These are phyloP conservation scores for Verticillium zaregamsianum DNA, from an alignment of 2,329 filamentous ascomycete genomes.

Conservation along the genomic window DNA sequence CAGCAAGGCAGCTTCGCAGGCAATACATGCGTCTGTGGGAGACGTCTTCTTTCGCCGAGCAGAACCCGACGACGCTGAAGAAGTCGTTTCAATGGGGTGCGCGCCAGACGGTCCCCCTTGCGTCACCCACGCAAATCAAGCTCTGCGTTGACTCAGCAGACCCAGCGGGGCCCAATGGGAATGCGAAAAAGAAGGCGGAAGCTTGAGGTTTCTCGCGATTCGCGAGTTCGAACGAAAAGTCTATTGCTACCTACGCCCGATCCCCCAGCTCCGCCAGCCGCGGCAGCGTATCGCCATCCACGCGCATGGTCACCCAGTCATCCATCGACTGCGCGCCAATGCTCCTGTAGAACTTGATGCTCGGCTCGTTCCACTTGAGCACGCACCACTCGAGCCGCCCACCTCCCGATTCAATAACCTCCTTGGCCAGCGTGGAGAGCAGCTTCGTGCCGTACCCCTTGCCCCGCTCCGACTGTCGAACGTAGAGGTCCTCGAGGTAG, in stretches of 20 bases:
- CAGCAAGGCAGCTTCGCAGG: slow-evolving; percentile 40
- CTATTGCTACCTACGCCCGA: not conserved
- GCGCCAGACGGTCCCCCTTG: not conserved
- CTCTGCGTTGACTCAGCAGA: not conserved
- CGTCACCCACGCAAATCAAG: not conserved
- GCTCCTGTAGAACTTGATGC: slow-evolving; percentile 78
- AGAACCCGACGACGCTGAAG: slow-evolving; percentile 22
- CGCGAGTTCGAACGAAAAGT: not conserved
- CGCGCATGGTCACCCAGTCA: slow-evolving; percentile 73
- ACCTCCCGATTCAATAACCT: slow-evolving; percentile 69
- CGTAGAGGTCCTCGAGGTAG: slow-evolving; percentile 92
- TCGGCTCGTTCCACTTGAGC: slow-evolving; percentile 88
- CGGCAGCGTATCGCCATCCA: slow-evolving; percentile 61
- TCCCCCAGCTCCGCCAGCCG: slow-evolving; percentile 48
- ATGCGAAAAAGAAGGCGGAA: not conserved
- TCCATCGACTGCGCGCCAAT: slow-evolving; percentile 63
- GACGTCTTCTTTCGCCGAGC: slow-evolving; percentile 36
- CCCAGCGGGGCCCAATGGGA: not conserved
- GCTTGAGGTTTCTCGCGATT: not conserved
- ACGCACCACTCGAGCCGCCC: slow-evolving; percentile 85
- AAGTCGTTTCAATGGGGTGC: slow-evolving; percentile 44
- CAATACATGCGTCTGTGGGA: slow-evolving; percentile 43
- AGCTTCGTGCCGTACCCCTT: slow-evolving; percentile 77
- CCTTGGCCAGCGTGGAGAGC: slow-evolving; percentile 71
- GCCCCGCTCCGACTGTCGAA: slow-evolving; percentile 65